Conservation (phyloP, 805 yeast species). For the Hanseniaspora occidentalis region DNA sequence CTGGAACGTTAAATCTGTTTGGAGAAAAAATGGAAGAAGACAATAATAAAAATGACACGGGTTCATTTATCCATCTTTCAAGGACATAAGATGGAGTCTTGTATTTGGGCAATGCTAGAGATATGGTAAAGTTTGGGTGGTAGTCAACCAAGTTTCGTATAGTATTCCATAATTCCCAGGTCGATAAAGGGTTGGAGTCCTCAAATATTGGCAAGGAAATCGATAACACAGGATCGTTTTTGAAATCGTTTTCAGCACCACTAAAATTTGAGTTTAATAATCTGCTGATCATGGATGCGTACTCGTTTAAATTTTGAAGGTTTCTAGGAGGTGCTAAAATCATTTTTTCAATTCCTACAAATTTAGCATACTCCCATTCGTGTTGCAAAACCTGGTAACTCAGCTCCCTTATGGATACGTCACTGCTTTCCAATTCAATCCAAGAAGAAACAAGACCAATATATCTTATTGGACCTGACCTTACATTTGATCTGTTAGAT, state of each 20-base stretch:
- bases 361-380: slow-evolving; percentile 47
- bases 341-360: slow-evolving; percentile 42
- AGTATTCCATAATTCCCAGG: slow-evolving; percentile 70
- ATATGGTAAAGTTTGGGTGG: slow-evolving; percentile 48
- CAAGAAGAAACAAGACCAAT: slow-evolving; percentile 55
- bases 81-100: slow-evolving; percentile 35
- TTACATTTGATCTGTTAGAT: too few species aligned
- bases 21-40: slow-evolving; percentile 44
- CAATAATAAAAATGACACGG: slow-evolving; percentile 43
- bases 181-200: slow-evolving; percentile 39
- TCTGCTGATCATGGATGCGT: slow-evolving; percentile 31
- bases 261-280: slow-evolving; percentile 22
- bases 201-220: slow-evolving; percentile 38
- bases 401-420: slow-evolving; percentile 35
- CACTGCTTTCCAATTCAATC: slow-evolving; percentile 52
- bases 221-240: slow-evolving; percentile 27
- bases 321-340: slow-evolving; percentile 56
- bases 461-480: background rate
- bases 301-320: slow-evolving; percentile 37
- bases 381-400: slow-evolving; percentile 45
- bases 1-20: slow-evolving; percentile 54
- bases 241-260: slow-evolving; percentile 6
- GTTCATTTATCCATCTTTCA: slow-evolving; percentile 55
- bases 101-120: slow-evolving; percentile 59
- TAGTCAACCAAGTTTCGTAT: slow-evolving; percentile 45